Base-by-base conservation (phyloP, 1,284 basidiomycete genomes). In the Apiotrichum domesticum region DNA sequence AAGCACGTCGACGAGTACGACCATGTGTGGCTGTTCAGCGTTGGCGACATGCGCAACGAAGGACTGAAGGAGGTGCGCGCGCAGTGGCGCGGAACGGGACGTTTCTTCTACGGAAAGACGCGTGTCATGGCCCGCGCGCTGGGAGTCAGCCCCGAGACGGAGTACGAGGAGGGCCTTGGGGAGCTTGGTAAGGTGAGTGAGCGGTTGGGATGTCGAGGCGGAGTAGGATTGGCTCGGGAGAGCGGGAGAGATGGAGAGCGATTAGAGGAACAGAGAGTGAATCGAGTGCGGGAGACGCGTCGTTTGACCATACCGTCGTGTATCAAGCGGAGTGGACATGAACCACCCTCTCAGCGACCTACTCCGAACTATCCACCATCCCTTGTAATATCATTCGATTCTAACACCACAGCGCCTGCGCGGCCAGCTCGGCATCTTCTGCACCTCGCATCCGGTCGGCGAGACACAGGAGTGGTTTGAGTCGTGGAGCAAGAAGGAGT, bases 41-140 rank as follows among this genome's bases (percentile, higher is more conserved):
- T 97, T 33, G 92, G 92, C 43, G 86, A 91, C 70, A 95, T 97
- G 90, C 84, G 95, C 58, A 98, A 95, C 79, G 81, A 90, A 41
- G 88, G 93, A 77, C 80, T 99, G 46, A 93, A 98, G 80, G 93
- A 91, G 61, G 90, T 98, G 46, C 83, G 95, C 64, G 85, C 85
- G 62, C 81, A 91, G 66, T 99, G 95, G 95, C 90, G 90, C 81
- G 90, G 90, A 59, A 85, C 88, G 62, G 89, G 87, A 46, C 84
- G 93, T 65, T 87, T 98, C 79, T 95, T 95, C 76, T 91, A 96
- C 78, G 95, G 91, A 40, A 84, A 88, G 70, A 87, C 88, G 63
- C 87, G 90, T 39, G 90, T 98, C 46, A 91, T 98, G 87, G 90
- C 92, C 44, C 94, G 94, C 76, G 95, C 92, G 46, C 81, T 99